Percentiles rank a stretch among this genome's conserved stretches.
These are phyloP conservation scores for Xylariaceae sp. DNA, from an alignment of 2,329 filamentous ascomycete genomes.

Conservation along the genomic window DNA sequence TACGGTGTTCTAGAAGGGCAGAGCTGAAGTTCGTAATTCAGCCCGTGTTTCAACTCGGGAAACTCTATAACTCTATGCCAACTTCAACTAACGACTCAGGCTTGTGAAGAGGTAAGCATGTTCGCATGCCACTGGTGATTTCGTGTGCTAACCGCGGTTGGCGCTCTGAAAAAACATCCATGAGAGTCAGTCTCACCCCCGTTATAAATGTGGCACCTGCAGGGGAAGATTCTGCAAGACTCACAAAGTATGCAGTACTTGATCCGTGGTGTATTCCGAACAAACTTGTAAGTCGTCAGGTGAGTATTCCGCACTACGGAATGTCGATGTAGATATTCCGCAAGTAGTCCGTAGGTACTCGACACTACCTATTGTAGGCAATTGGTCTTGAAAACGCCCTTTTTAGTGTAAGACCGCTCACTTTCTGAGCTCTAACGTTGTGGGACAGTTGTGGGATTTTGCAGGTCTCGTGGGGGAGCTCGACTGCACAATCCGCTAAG, in stretches of 20 bases:
- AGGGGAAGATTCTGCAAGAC: no score
- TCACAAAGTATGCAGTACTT: no score
- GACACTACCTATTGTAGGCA: background rate
- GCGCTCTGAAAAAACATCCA: slow-evolving; percentile 7
- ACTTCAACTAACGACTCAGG: background rate
- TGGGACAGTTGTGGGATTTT: no score
- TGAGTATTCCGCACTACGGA: no score
- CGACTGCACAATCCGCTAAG: no score
- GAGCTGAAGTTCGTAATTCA: background rate
- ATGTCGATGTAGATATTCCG: no score
- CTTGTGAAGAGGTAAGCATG: background rate
- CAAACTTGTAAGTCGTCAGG: no score
- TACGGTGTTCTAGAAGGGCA: background rate
- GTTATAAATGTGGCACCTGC: background rate
- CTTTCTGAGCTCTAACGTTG: no score
- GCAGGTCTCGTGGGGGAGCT: no score
- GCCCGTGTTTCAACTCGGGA: background rate
- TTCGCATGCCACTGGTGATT: background rate
- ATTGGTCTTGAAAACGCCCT: background rate
- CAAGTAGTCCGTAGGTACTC: background rate
- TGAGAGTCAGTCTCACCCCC: background rate
- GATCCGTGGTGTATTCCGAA: no score
- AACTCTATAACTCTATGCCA: background rate
- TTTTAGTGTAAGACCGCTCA: no score
- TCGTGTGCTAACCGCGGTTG: slow-evolving; percentile 7